A percentile compares a stretch with the other conserved stretches of the same genome.
phyloP scores from a whole-genome alignment of 148 eudicot genomes.

The Hydrangea macrophylla region DNA sequence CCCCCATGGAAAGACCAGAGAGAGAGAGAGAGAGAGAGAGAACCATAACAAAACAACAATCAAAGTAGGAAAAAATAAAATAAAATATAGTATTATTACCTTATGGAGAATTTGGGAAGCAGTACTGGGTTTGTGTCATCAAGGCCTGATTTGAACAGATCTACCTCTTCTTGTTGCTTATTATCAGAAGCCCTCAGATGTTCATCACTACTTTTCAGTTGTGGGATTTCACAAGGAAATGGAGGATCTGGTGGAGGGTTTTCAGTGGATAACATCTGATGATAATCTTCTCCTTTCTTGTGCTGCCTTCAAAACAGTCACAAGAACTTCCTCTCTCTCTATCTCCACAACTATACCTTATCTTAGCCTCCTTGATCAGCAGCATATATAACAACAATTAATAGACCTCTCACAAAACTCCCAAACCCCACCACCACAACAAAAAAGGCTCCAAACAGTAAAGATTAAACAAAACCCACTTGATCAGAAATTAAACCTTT shows the following conservation, averaged over 20 bases:
- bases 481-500: conserved; percentile 5
- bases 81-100: conserved; percentile 30
- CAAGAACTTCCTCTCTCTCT: conserved; percentile 43
- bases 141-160: conserved; percentile 38
- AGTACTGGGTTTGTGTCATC: conserved; percentile 31
- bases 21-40: conserved; percentile 4
- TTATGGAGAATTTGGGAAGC: conserved; percentile 54
- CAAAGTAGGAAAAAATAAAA: conserved; percentile 4
- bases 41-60: conserved; percentile 18
- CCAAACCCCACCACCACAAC: conserved; percentile 27
- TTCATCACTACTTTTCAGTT: conserved; percentile 29
- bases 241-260: conserved; percentile 46
- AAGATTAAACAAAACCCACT: conserved; percentile 25
- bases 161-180: conserved; percentile 22
- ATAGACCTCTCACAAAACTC: conserved; percentile 15
- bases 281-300: conserved; percentile 44
- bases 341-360: conserved; percentile 24
- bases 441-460: not conserved
- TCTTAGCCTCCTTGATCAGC: conserved; percentile 36
- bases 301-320: conserved; percentile 45
- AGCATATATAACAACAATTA: conserved; percentile 57
- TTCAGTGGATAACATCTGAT: conserved; percentile 70
- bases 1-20: not conserved
- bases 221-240: conserved; percentile 29
- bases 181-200: conserved; percentile 29